Evolutionary conservation across 345 rosid species (phyloP).

Genomic region (Hirschfeldia incana): DNA sequence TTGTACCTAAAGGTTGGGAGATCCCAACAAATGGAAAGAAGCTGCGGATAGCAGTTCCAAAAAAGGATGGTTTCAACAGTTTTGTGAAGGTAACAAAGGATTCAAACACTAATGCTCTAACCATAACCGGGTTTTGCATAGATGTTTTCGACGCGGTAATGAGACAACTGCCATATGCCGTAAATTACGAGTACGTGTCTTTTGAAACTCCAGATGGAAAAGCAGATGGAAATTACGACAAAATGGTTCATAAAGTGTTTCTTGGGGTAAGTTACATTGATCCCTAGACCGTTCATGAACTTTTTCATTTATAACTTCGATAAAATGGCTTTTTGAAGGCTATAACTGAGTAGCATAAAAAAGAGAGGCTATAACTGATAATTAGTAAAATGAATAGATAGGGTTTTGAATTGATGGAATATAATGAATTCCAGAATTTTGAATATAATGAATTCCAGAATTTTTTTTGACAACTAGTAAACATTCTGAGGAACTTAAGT

Average conservation of each 20-base stretch:
- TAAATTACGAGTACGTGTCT: constrained; percentile 45
- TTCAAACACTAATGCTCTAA: constrained; percentile 6
- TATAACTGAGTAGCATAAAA: no score
- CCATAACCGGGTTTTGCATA: constrained; percentile 43
- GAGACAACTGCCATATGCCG: constrained; percentile 46
- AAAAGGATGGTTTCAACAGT: constrained; percentile 39
- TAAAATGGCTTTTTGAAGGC: not conserved
- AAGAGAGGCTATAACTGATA: no score
- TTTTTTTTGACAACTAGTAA: no score
- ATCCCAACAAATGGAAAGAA: constrained; percentile 45
- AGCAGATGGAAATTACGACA: constrained; percentile 35
- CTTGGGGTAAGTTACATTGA: constrained; percentile 41
- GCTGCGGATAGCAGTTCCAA: constrained; percentile 53
- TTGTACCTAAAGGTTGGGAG: constrained; percentile 51
- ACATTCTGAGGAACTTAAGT: no score
- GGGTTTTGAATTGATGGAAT: no score
- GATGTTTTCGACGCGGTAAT: constrained; percentile 48
- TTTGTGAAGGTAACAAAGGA: constrained; percentile 45
- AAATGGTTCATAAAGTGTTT: constrained; percentile 48
- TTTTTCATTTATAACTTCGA: not conserved
- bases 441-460: no score
- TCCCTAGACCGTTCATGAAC: no score
- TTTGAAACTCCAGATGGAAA: constrained; percentile 36
- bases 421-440: no score
- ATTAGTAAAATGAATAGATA: no score